Percentiles rank a stretch among this genome's conserved stretches.
These are phyloP conservation scores for Metschnikowia arizonensis DNA, from an alignment of 805 yeast species.

Conservation along the genomic window DNA sequence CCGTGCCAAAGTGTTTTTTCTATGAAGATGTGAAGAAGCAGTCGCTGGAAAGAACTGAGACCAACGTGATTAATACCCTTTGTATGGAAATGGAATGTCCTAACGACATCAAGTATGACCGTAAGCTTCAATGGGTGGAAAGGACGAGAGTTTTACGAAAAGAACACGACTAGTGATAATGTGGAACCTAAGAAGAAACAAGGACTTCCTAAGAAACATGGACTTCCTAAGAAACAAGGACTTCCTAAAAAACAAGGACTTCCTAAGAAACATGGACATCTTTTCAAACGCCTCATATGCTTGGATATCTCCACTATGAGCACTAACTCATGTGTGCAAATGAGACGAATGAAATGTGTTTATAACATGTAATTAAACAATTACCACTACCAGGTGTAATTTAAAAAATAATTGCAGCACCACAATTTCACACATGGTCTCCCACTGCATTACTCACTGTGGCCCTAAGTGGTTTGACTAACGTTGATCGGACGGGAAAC, in stretches of 20 bases:
- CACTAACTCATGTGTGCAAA: constrained; percentile 13
- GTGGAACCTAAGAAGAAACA: not conserved
- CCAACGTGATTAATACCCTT: constrained; percentile 11
- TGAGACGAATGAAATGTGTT: constrained; percentile 12
- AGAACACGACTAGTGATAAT: not conserved
- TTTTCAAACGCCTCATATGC: constrained; percentile 2
- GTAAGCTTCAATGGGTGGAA: constrained; percentile 14
- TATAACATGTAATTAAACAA: no score
- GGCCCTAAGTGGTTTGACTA: no score
- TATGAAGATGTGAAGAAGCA: constrained; percentile 12
- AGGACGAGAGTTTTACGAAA: constrained; percentile 8
- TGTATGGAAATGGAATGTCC: constrained; percentile 16
- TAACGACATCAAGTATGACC: constrained; percentile 8
- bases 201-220: no score
- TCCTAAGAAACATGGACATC: no score
- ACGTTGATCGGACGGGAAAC: no score
- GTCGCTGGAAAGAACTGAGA: constrained; percentile 9
- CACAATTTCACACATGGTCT: no score
- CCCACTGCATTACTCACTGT: no score
- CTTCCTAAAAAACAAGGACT: no score
- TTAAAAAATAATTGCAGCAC: no score
- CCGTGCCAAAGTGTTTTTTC: constrained; percentile 4
- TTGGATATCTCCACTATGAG: constrained; percentile 17
- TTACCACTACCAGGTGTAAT: no score
- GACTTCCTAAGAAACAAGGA: no score